Base-by-base conservation (phyloP, 768 basidiomycete species). In the Pulveroboletus frians region DNA sequence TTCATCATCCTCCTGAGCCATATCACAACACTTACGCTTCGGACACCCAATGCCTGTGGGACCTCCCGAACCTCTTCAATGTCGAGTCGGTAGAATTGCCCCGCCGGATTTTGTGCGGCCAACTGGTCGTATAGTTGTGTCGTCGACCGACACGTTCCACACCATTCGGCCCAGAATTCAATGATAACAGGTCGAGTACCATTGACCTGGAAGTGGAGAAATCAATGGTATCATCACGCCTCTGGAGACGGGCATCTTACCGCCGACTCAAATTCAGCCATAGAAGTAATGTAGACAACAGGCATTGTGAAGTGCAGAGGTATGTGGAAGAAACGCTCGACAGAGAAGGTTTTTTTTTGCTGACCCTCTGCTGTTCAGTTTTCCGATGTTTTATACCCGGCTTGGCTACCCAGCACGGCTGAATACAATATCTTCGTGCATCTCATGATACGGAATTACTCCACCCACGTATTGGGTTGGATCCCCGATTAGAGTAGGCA, bases 91-190 rank as follows among this genome's bases (percentile, higher is more conserved):
- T 66, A 66, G 51, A 65, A 65, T 1, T 64, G 36, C 0, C 54
- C 64, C 21, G 13, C 5, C 9, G 64, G 64, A 39, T 66, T 57
- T 60, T 64, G 59, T 7, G 53, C 54, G 41, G 64, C 59, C 53
- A 65, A 27, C 46, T 50, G 56, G 49, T 65, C 47, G 39, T 60
- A 65, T 9, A 62, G 17, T 6, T 51, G 10, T 34, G 65, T 46
- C 56, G 46, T 57, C 8, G 49, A 20, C 36, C 49, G 52, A 44
- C 64, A 67, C n/a, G 60, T 57, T 30, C 17, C 15, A 21, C 64
- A 65, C 64, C 64, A 65, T 11, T 66, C 62, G 45, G 64, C 64
- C 64, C 64, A 67, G 58, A 66, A 65, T 43, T 65, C 65, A 18
- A 65, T 57, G 48, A 65, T 56, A 45, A 43, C 65, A 8, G 65